Percentiles rank a stretch among this genome's conserved stretches.
Evolutionary conservation across 2,329 filamentous ascomycete genomes (phyloP).

Genomic region (Monosporascus cannonballus): DNA sequence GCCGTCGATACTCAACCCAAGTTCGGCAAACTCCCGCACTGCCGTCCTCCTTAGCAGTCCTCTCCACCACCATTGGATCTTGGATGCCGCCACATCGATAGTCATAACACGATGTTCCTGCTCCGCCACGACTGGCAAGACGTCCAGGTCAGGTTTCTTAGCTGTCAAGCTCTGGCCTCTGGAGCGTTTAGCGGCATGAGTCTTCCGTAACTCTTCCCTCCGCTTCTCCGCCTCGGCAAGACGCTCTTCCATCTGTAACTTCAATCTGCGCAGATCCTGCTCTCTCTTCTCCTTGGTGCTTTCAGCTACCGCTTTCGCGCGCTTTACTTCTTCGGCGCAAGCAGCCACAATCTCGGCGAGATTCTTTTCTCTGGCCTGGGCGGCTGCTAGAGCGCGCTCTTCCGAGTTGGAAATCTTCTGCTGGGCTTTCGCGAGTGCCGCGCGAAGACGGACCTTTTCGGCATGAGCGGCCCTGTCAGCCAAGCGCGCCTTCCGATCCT

Average conservation of each 20-base stretch:
- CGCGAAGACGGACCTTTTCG: conserved; percentile 73
- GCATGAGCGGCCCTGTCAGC: conserved; percentile 77
- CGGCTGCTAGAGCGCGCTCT: conserved; percentile 70
- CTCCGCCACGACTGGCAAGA: conserved; percentile 44
- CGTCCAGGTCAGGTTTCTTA: conserved; percentile 26
- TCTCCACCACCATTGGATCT: conserved; percentile 68
- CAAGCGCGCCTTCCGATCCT: conserved; percentile 71
- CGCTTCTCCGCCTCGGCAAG: conserved; percentile 71
- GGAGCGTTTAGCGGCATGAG: conserved; percentile 44
- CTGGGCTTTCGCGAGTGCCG: conserved; percentile 66
- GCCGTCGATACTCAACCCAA: conserved; percentile 64
- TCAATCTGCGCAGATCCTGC: conserved; percentile 63
- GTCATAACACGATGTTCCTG: conserved; percentile 40
- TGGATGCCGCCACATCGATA: conserved; percentile 55
- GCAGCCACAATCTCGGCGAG: conserved; percentile 74
- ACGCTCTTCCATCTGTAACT: conserved; percentile 72
- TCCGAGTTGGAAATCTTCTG: conserved; percentile 62
- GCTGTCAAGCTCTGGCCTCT: conserved; percentile 46
- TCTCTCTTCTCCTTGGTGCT: conserved; percentile 76
- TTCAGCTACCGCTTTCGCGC: conserved; percentile 77
- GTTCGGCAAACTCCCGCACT: conserved; percentile 58
- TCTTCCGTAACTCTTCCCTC: conserved; percentile 56
- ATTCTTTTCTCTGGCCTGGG: conserved; percentile 73
- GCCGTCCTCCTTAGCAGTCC: conserved; percentile 49
- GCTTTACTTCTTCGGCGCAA: conserved; percentile 77